A percentile compares a stretch with the other conserved stretches of the same genome.
phyloP scores from a whole-genome alignment of 257 asterid species.

The Solanum boliviense region DNA sequence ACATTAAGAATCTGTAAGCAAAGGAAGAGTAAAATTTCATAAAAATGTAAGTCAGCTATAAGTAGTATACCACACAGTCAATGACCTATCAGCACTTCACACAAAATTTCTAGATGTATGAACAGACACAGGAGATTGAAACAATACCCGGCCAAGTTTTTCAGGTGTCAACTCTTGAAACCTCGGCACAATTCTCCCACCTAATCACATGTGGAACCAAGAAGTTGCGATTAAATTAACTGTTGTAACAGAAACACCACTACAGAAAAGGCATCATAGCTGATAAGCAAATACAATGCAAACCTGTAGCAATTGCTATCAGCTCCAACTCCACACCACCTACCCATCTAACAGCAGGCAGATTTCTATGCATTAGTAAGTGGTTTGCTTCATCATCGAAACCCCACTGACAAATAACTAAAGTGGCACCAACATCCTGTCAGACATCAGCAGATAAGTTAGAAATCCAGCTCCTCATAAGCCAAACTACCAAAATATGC shows the following conservation, averaged over 20 bases:
- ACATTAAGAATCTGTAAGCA: background rate
- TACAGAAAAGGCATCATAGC: background rate
- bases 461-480: background rate
- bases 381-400: constrained; percentile 98
- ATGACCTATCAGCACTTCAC: background rate
- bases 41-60: background rate
- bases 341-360: constrained; percentile 96
- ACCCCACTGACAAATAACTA: constrained; percentile 98
- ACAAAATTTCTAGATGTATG: background rate
- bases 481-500: background rate
- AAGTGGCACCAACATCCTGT: constrained; percentile 95
- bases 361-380: constrained; percentile 72
- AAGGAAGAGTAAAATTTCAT: background rate
- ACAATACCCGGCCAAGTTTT: constrained; percentile 62
- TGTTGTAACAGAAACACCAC: background rate
- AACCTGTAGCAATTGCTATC: constrained; percentile 95
- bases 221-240: background rate
- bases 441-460: constrained; percentile 1
- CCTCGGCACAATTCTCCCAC: constrained; percentile 96
- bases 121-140: background rate
- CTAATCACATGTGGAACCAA: constrained; percentile 22
- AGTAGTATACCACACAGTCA: background rate
- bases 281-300: constrained; percentile 3
- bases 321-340: constrained; percentile 93
- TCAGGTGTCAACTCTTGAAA: constrained; percentile 83